Base-by-base conservation (phyloP, 176 grass and related monocot genomes). In the Melocanna baccifera region DNA sequence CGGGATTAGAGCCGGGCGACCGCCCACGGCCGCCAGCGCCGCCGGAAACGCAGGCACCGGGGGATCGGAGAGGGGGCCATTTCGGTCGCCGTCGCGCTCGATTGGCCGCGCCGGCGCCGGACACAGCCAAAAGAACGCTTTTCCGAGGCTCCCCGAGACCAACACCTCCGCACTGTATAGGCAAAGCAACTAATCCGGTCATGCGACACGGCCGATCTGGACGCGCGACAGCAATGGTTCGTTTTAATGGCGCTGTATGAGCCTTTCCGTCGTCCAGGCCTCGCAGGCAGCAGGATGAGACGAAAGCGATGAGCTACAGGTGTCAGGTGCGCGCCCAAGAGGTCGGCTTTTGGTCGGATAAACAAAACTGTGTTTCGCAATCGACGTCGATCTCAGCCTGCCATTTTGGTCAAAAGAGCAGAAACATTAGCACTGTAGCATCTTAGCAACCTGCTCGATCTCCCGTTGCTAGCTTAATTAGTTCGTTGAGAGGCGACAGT, bases 1-100 rank as follows among this genome's bases (percentile, higher is more conserved):
- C 34, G 12, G 68, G 12, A 42, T 74, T 74, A 25, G 85, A 8
- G 5, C 59, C 12, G 20, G 26, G 26, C 15, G 12, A 1, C 68
- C 67, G 73, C 43, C 86, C 79, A 76, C 62, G 37, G 62, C 86
- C 74, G 77, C 13, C 6, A 15, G 29, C 28, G 47, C 2, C 9
- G 71, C 13, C 47, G 53, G 47, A 32, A 18, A 36, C 26, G 26
- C 25, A 9, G 26, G 1, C 18, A 39, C 29, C 29, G 37, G 2
- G 14, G 14, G 13, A 0, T 9, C 57, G 4, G 1, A 59, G n/a
- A 13, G 0, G 10, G n/a, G 48, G 3, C 3, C 48, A 19, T 81
- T 81, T 16, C 78, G 78, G 83, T 77, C 73, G 86, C 72, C 64
- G 79, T 83, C 79, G 71, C 28, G 23, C 45, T 81, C 69, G 13